Conservation (phyloP, 768 basidiomycete genomes). For the Suillus alpinus region DNA sequence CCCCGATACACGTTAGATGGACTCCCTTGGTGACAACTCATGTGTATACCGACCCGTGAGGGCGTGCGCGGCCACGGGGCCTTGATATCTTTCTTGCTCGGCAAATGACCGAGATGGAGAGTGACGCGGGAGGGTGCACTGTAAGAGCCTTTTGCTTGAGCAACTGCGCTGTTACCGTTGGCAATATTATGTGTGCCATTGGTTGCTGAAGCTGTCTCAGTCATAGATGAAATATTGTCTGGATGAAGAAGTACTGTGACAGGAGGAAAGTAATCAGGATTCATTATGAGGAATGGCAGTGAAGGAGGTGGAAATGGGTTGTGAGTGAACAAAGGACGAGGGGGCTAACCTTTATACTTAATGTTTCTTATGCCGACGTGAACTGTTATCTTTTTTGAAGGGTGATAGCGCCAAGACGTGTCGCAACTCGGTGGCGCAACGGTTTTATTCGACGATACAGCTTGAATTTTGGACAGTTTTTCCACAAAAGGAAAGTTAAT, state of each 20-base stretch:
- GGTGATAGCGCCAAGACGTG: background rate
- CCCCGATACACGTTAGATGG: background rate
- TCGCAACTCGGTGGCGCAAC: background rate
- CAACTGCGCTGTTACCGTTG: background rate
- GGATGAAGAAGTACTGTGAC: constrained; percentile 11
- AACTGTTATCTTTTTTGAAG: constrained; percentile 9
- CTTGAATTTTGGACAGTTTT: constrained; percentile 8
- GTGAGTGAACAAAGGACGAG: background rate
- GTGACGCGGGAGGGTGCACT: constrained; percentile 58
- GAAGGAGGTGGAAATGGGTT: background rate
- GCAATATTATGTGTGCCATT: constrained; percentile 7
- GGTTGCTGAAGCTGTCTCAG: background rate
- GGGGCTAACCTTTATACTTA: constrained; percentile 10
- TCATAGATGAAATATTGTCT: constrained; percentile 20
- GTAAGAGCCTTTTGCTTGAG: constrained; percentile 15
- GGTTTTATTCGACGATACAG: constrained; percentile 17
- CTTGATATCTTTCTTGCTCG: constrained; percentile 69
- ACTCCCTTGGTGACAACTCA: background rate
- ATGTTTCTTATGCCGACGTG: background rate
- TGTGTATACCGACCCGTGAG: constrained; percentile 48
- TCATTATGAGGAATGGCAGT: constrained; percentile 10
- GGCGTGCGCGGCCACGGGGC: constrained; percentile 74
- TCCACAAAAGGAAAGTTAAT: constrained; percentile 28
- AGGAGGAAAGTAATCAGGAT: constrained; percentile 32
- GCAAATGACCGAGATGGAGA: constrained; percentile 71